phyloP scores from a whole-genome alignment of 441 rosid species.

The Aleurites moluccanus region DNA sequence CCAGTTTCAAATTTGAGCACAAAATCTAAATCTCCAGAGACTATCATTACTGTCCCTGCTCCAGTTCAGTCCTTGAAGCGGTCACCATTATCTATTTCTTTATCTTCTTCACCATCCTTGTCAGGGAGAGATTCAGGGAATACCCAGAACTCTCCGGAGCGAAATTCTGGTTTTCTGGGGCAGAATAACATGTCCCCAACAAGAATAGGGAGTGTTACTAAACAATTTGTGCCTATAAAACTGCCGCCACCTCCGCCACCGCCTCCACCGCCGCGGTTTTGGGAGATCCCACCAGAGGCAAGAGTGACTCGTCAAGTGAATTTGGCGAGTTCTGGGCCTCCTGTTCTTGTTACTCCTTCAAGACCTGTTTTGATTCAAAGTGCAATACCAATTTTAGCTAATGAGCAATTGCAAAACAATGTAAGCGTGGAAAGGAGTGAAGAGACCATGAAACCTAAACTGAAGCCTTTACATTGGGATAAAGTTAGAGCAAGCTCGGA shows the following conservation, averaged over 20 bases:
- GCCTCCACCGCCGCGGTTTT: conserved; percentile 49
- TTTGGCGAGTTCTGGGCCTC: conserved; percentile 30
- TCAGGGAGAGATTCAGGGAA: conserved; percentile 25
- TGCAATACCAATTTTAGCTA: conserved; percentile 13
- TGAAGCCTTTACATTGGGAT: conserved; percentile 95
- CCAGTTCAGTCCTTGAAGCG: conserved; percentile 23
- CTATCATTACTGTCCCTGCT: conserved; percentile 31
- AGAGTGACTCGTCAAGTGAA: conserved; percentile 12
- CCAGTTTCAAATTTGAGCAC: conserved; percentile 34
- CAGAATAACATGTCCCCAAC: conserved; percentile 21
- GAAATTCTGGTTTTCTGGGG: conserved; percentile 24
- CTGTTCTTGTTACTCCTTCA: conserved; percentile 37
- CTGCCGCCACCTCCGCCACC: conserved; percentile 65
- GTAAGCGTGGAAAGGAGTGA: conserved; percentile 40
- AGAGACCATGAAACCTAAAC: conserved; percentile 55
- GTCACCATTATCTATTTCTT: conserved; percentile 33
- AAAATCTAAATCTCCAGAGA: conserved; percentile 49
- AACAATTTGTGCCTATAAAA: conserved; percentile 30
- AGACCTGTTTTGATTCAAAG: conserved; percentile 33
- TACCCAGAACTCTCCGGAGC: conserved; percentile 32
- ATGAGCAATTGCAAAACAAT: conserved; percentile 28
- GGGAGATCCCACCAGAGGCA: conserved; percentile 40
- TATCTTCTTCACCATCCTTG: conserved; percentile 35
- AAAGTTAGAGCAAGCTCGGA: conserved; percentile 89
- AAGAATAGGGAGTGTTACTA: conserved; percentile 18